These are phyloP conservation scores for Alternaria angustiovoidea DNA, from an alignment of 2,329 filamentous ascomycete species.

Conservation along the genomic window DNA sequence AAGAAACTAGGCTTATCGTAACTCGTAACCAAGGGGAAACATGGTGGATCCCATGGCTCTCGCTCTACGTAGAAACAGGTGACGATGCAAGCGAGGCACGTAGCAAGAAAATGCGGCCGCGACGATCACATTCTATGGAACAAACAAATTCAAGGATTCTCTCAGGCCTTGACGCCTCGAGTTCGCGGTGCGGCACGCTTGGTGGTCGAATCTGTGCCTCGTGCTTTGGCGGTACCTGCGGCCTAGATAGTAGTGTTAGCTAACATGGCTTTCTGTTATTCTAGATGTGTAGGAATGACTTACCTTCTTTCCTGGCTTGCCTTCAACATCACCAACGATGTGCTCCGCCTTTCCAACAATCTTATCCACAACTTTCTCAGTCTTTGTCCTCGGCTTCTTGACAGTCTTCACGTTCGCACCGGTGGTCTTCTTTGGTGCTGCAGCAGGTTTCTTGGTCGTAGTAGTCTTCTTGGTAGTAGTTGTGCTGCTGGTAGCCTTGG, in stretches of 20 bases:
- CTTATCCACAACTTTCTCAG: slow-evolving; percentile 40
- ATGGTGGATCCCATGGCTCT: neutral
- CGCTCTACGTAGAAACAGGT: neutral
- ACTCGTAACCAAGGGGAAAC: neutral
- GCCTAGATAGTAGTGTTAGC: slow-evolving; percentile 11
- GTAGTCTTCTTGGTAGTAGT: slow-evolving; percentile 14
- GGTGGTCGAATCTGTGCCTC: slow-evolving; percentile 19
- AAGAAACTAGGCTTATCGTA: neutral
- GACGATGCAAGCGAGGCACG: neutral
- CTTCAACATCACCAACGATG: slow-evolving; percentile 32
- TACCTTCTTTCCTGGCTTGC: slow-evolving; percentile 44
- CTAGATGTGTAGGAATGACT: neutral
- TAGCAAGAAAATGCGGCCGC: neutral
- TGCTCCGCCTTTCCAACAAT: slow-evolving; percentile 35
- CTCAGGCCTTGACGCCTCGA: slow-evolving; percentile 8
- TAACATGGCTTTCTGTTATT: neutral
- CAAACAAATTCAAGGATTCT: neutral
- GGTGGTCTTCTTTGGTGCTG: slow-evolving; percentile 8
- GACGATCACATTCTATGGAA: neutral
- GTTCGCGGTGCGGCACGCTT: slow-evolving; percentile 15
- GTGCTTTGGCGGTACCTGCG: slow-evolving; percentile 20
- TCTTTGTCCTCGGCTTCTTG: slow-evolving; percentile 36
- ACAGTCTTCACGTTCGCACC: slow-evolving; percentile 30
- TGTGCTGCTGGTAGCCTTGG: slow-evolving; percentile 42
- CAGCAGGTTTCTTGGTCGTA: slow-evolving; percentile 15